These are phyloP conservation scores for Monoraphidium neglectum DNA, from an alignment of 139 green algal species.

Conservation along the genomic window DNA sequence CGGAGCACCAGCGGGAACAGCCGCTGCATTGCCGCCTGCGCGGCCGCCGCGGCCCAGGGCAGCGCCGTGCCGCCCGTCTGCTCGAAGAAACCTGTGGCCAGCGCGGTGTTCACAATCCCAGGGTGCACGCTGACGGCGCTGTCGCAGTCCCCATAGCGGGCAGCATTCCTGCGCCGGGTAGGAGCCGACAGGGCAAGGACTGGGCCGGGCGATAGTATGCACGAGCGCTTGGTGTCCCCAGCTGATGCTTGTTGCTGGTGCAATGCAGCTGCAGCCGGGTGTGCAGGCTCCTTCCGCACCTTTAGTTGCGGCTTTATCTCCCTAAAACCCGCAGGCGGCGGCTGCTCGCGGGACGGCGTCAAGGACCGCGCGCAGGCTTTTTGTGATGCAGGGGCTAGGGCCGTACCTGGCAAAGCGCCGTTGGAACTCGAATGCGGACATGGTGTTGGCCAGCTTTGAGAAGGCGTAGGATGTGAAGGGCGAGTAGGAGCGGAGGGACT, in stretches of 20 bases:
- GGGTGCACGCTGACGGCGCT: constrained; percentile 60
- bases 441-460: constrained; percentile 64
- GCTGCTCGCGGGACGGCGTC: not conserved
- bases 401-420: constrained; percentile 50
- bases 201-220: not conserved
- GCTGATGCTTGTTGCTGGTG: not conserved
- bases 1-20: constrained; percentile 28
- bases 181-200: not conserved
- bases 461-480: constrained; percentile 58
- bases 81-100: constrained; percentile 46
- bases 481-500: constrained; percentile 35
- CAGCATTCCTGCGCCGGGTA: constrained; percentile 7
- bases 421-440: constrained; percentile 61
- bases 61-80: constrained; percentile 8
- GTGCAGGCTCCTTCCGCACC: not conserved
- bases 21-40: constrained; percentile 5
- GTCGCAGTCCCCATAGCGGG: constrained; percentile 16
- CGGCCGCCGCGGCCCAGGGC: constrained; percentile 16
- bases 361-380: not conserved
- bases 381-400: no score
- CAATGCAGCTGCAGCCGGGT: not conserved
- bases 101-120: constrained; percentile 59
- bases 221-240: not conserved
- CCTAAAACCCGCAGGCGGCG: not conserved
- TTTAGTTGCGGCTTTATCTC: not conserved